Evolutionary conservation across 2,329 filamentous ascomycete genomes (phyloP).

Genomic region (Pleomassaria siparia): DNA sequence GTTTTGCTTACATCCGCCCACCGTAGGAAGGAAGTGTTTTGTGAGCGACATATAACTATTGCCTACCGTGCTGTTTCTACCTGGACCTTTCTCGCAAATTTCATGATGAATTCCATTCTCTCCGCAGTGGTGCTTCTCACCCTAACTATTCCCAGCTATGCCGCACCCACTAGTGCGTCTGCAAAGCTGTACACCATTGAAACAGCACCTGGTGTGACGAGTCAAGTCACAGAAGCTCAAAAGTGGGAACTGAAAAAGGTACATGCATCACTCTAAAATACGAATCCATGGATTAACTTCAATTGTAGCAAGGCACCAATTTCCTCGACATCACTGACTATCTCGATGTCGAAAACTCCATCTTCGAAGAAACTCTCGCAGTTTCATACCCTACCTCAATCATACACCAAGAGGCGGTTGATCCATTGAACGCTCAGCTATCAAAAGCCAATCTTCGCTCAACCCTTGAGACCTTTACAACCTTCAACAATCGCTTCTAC

Average conservation of each 20-base stretch:
- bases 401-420: conserved; percentile 15
- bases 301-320: conserved; percentile 17
- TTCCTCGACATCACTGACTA: conserved; percentile 31
- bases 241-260: conserved; percentile 85
- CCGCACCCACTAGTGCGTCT: neutral
- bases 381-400: conserved; percentile 17
- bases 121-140: neutral
- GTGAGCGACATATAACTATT: too few species aligned
- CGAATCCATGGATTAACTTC: neutral
- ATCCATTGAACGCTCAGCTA: conserved; percentile 19
- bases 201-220: conserved; percentile 71
- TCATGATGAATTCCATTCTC: too few species aligned
- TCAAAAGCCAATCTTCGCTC: conserved; percentile 21
- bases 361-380: conserved; percentile 6
- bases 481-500: conserved; percentile 28
- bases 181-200: conserved; percentile 68
- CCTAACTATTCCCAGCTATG: neutral
- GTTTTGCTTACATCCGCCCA: neutral
- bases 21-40: too few species aligned
- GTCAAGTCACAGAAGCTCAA: conserved; percentile 66
- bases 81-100: too few species aligned
- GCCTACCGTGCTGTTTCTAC: too few species aligned
- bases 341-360: conserved; percentile 14
- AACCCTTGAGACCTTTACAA: conserved; percentile 20
- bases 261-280: too few species aligned